Percentiles rank a stretch among this genome's conserved stretches.
Conservation (phyloP, 108 stramenopile species). For the Epithemia pelagica region DNA sequence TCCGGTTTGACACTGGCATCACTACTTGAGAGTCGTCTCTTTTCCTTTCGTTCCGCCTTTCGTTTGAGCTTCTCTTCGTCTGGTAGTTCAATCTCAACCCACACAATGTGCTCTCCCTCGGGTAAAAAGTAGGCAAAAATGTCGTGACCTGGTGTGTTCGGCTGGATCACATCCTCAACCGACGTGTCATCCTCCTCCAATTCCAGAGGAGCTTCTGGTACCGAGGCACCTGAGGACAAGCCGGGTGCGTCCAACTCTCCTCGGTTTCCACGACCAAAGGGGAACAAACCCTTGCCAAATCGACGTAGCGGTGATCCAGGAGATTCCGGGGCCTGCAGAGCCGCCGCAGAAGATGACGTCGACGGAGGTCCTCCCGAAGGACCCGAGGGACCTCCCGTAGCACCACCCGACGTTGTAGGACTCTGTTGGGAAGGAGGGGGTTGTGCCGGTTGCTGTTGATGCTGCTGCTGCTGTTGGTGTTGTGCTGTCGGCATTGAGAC, state of each 20-base stretch:
- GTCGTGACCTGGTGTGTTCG: background rate
- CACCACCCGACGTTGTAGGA: too few species aligned
- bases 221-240: background rate
- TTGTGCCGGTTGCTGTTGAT: background rate
- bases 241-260: background rate
- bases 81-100: background rate
- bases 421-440: background rate
- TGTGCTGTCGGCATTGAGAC: background rate
- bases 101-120: background rate
- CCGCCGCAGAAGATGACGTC: background rate
- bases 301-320: background rate
- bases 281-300: background rate
- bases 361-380: background rate
- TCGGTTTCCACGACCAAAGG: background rate
- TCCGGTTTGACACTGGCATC: background rate
- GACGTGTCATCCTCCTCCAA: background rate
- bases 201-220: background rate
- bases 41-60: background rate
- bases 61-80: background rate
- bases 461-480: background rate
- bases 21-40: background rate
- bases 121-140: background rate
- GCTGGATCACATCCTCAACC: background rate
- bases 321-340: background rate
- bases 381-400: too few species aligned